These are phyloP conservation scores for Magnolia kwangsiensis DNA, from an alignment of 164 flowering plant genomes.

Conservation along the genomic window DNA sequence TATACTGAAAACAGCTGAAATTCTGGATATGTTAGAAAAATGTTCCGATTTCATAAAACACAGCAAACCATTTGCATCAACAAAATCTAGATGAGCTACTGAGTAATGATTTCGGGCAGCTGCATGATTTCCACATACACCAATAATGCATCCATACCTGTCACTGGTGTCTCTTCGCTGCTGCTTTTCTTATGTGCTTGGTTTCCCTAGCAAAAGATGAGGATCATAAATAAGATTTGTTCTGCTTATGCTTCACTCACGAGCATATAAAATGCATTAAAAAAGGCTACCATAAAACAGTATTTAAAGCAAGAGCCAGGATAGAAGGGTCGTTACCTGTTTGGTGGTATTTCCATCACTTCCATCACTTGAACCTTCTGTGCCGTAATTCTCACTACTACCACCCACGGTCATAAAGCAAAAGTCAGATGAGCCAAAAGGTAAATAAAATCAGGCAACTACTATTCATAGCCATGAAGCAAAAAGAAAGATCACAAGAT, in stretches of 20 bases:
- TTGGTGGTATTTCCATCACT: slow-evolving; percentile 60
- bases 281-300: background rate
- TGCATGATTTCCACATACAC: background rate
- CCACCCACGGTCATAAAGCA: background rate
- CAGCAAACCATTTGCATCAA: too few relatives aligned
- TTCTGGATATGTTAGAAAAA: too few relatives aligned
- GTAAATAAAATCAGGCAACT: background rate
- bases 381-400: slow-evolving; percentile 27
- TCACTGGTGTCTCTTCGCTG: slow-evolving; percentile 39
- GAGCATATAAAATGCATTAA: background rate
- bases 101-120: too few relatives aligned
- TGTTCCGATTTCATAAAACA: too few relatives aligned
- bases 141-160: slow-evolving; percentile 37
- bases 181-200: slow-evolving; percentile 55
- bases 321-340: slow-evolving; percentile 28
- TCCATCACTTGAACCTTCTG: slow-evolving; percentile 73
- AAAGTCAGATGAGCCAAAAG: slow-evolving; percentile 2
- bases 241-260: background rate
- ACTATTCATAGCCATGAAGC: background rate
- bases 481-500: background rate
- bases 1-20: too few relatives aligned
- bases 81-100: too few relatives aligned
- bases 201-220: slow-evolving; percentile 35
- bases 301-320: background rate
- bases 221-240: background rate